phyloP scores from a whole-genome alignment of 371 early-diverging fungal species.

The Mortierella sp. region DNA sequence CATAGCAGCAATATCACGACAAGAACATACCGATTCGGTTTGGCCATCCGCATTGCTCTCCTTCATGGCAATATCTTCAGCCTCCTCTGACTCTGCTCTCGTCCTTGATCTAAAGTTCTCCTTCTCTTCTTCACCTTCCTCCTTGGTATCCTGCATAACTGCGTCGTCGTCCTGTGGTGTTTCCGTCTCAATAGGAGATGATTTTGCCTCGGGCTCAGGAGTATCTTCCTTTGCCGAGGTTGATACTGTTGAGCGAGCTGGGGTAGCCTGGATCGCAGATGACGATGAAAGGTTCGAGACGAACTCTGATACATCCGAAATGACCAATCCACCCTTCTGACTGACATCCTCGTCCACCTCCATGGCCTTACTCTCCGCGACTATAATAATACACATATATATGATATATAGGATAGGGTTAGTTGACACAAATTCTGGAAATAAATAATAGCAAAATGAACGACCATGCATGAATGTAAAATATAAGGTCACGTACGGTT shows the following conservation, averaged over 20 bases:
- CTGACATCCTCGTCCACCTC: constrained; percentile 37
- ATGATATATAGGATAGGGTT: background rate
- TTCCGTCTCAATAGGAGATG: constrained; percentile 23
- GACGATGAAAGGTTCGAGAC: constrained; percentile 71
- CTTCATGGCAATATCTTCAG: constrained; percentile 61
- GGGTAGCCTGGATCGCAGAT: constrained; percentile 56
- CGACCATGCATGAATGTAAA: background rate
- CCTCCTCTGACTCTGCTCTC: constrained; percentile 62
- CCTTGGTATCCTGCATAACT: constrained; percentile 14
- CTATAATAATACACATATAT: no score
- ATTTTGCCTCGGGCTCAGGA: background rate
- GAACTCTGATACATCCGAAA: constrained; percentile 76
- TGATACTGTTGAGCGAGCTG: constrained; percentile 27
- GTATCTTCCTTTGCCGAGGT: constrained; percentile 17
- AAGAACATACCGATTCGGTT: constrained; percentile 19
- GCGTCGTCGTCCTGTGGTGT: constrained; percentile 63
- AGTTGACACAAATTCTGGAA: background rate
- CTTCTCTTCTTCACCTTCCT: background rate
- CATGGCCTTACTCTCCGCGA: constrained; percentile 60
- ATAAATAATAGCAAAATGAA: background rate
- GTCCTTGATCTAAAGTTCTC: constrained; percentile 22
- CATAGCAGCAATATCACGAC: background rate
- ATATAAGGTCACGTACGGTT: constrained; percentile 29
- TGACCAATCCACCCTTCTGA: constrained; percentile 46
- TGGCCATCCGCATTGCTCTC: constrained; percentile 36